phyloP scores from a whole-genome alignment of 2,329 filamentous ascomycete species.

The Alternaria arborescens region DNA sequence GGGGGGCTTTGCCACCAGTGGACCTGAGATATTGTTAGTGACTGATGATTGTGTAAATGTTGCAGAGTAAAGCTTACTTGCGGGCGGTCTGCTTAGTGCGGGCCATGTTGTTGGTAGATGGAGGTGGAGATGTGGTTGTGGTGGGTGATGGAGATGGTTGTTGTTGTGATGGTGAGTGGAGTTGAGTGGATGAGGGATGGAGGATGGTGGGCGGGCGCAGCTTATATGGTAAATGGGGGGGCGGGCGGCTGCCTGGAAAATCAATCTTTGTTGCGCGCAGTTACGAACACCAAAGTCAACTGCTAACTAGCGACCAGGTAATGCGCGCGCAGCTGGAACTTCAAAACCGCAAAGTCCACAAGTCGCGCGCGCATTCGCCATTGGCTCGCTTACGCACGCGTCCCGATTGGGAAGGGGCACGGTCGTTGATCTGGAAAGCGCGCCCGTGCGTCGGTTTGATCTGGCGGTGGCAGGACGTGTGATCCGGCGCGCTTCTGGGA shows the following conservation, averaged over 20 bases:
- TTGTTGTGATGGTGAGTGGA: conserved; percentile 34
- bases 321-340: conserved; percentile 24
- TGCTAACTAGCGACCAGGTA: conserved; percentile 22
- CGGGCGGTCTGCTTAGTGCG: conserved; percentile 66
- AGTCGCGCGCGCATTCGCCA: conserved; percentile 18
- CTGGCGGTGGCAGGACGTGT: conserved; percentile 33
- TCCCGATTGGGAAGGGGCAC: conserved; percentile 39
- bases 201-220: conserved; percentile 46
- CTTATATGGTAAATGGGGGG: conserved; percentile 50
- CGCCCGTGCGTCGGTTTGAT: conserved; percentile 46
- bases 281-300: conserved; percentile 34
- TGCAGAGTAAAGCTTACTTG: neutral
- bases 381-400: conserved; percentile 37
- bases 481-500: conserved; percentile 34
- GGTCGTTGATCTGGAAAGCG: conserved; percentile 44
- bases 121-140: conserved; percentile 24
- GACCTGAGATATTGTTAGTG: conserved; percentile 43
- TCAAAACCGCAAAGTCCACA: conserved; percentile 27
- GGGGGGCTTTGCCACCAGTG: conserved; percentile 75
- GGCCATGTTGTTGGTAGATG: conserved; percentile 55
- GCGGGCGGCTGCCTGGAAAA: conserved; percentile 49
- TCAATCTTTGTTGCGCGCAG: conserved; percentile 36
- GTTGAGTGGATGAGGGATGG: conserved; percentile 49
- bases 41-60: no score
- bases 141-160: conserved; percentile 32